phyloP scores from a whole-genome alignment of 108 stramenopile genomes.

The Cyclotella baltica region DNA sequence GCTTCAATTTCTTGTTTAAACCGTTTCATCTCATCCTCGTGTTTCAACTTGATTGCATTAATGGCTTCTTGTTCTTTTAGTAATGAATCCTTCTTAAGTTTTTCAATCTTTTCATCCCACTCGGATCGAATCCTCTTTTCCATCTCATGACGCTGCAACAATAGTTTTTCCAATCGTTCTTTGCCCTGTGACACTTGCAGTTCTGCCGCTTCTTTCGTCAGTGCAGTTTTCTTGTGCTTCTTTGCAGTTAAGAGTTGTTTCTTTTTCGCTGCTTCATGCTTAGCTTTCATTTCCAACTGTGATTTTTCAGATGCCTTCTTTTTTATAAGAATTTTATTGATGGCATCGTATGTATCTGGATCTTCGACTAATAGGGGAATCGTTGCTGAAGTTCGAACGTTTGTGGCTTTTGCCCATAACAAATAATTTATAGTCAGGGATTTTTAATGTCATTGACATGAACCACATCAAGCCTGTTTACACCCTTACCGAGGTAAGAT shows the following conservation, averaged over 20 bases:
- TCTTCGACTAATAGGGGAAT: constrained; percentile 39
- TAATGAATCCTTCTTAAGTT: constrained; percentile 24
- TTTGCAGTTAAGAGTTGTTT: constrained; percentile 4
- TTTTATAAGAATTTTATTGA: constrained; percentile 18
- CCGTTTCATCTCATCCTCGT: constrained; percentile 21
- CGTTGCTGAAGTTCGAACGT: constrained; percentile 20
- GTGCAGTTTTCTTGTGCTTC: background rate
- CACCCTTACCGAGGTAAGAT: constrained; percentile 30
- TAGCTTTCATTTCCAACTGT: constrained; percentile 14
- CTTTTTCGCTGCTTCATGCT: constrained; percentile 5
- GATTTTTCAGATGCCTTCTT: constrained; percentile 24
- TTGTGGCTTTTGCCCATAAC: constrained; percentile 6
- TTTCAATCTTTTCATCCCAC: constrained; percentile 30
- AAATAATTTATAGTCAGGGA: background rate
- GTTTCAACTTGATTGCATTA: constrained; percentile 17
- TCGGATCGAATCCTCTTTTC: constrained; percentile 18
- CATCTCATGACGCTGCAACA: constrained; percentile 10
- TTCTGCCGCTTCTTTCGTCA: constrained; percentile 7
- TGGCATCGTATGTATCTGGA: constrained; percentile 32
- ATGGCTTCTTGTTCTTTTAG: constrained; percentile 14
- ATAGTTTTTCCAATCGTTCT: constrained; percentile 21
- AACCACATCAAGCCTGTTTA: background rate
- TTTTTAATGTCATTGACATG: background rate
- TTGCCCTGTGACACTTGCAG: constrained; percentile 3
- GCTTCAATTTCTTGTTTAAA: constrained; percentile 14